Evolutionary conservation across 176 grass and related monocot genomes (phyloP).

Genomic region (Paspalum vaginatum): DNA sequence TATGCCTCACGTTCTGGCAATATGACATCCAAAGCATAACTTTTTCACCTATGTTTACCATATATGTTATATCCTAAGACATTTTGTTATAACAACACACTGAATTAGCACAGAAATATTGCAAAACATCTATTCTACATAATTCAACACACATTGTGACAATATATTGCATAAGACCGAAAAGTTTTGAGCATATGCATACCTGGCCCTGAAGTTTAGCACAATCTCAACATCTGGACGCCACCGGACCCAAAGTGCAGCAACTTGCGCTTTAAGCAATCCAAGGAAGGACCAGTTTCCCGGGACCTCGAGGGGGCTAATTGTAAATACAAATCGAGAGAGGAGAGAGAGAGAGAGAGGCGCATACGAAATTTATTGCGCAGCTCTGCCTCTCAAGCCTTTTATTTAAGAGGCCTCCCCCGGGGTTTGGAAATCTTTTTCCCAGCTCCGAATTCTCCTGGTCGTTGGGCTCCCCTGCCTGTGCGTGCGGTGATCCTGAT

Average conservation of each 20-base stretch:
- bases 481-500: constrained; percentile 15
- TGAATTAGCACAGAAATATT: neutral
- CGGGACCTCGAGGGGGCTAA: constrained; percentile 25
- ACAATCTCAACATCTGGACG: neutral
- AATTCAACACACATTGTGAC: neutral
- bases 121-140: neutral
- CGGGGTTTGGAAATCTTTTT: constrained; percentile 36
- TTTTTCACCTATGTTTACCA: too few relatives aligned
- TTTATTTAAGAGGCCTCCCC: constrained; percentile 45
- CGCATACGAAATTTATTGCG: constrained; percentile 47
- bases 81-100: too few relatives aligned
- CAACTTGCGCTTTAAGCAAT: constrained; percentile 40
- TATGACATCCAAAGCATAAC: too few relatives aligned
- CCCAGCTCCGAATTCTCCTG: constrained; percentile 40
- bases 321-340: constrained; percentile 31
- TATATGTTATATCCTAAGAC: too few relatives aligned
- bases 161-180: neutral
- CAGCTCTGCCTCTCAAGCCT: constrained; percentile 43
- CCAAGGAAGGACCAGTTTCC: constrained; percentile 29
- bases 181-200: neutral
- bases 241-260: neutral
- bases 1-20: too few relatives aligned
- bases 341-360: neutral
- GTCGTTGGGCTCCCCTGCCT: constrained; percentile 23
- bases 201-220: neutral